Evolutionary conservation across 805 yeast species (phyloP).

Genomic region (Monosporozyma aerobia): DNA sequence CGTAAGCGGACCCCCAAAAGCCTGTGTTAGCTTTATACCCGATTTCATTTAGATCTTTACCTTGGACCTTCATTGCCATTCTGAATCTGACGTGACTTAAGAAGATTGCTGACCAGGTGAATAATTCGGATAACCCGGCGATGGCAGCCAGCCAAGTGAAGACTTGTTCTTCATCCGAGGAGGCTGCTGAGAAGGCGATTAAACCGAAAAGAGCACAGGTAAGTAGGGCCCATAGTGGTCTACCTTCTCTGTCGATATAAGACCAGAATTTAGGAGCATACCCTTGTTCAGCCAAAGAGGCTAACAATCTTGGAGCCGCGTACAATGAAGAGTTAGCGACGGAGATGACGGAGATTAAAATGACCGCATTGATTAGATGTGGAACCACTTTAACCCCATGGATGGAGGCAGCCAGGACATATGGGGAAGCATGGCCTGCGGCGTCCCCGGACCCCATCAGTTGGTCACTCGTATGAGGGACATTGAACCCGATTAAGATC

Average conservation of each 20-base stretch:
- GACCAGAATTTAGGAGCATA: conserved; percentile 48
- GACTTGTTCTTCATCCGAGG: conserved; percentile 40
- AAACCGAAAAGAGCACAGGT: conserved; percentile 44
- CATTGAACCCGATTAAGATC: conserved; percentile 48
- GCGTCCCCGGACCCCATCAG: conserved; percentile 43
- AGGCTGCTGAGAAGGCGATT: conserved; percentile 51
- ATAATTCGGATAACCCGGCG: conserved; percentile 47
- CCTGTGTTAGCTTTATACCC: conserved; percentile 45
- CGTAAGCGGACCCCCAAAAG: conserved; percentile 41
- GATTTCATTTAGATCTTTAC: conserved; percentile 36
- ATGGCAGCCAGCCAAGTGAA: conserved; percentile 55
- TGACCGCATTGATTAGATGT: conserved; percentile 64
- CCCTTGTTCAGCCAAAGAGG: conserved; percentile 62
- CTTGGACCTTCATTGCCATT: conserved; percentile 43
- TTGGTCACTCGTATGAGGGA: conserved; percentile 46
- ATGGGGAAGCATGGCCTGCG: conserved; percentile 58
- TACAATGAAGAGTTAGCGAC: conserved; percentile 71
- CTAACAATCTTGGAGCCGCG: conserved; percentile 64
- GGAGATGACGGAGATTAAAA: conserved; percentile 61
- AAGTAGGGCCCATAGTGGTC: conserved; percentile 49
- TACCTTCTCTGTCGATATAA: conserved; percentile 47
- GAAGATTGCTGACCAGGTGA: conserved; percentile 52
- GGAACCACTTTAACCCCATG: conserved; percentile 61
- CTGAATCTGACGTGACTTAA: conserved; percentile 47
- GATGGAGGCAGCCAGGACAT: conserved; percentile 57